Evolutionary conservation across 306 rosid genomes (phyloP).

Genomic region (Dryas alaskensis): DNA sequence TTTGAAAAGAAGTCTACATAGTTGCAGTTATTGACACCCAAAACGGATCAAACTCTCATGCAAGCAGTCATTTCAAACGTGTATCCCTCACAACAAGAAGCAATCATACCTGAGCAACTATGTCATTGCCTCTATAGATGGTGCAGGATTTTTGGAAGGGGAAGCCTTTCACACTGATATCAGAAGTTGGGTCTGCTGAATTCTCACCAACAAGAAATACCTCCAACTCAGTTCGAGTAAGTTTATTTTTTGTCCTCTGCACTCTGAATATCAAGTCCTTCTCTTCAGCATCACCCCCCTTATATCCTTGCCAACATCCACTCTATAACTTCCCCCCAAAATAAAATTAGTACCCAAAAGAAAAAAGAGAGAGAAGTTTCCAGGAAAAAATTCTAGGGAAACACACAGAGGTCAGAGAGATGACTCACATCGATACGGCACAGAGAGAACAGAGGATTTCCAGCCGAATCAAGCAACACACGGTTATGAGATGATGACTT

Average conservation of each 20-base stretch:
- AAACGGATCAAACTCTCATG: not conserved
- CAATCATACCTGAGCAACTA: constrained; percentile 76
- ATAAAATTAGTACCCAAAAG: not conserved
- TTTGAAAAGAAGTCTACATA: not conserved
- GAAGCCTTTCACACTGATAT: constrained; percentile 60
- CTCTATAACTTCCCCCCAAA: constrained; percentile 38
- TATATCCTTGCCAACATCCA: constrained; percentile 74
- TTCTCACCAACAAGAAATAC: constrained; percentile 44
- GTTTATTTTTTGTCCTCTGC: constrained; percentile 46
- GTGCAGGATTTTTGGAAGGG: constrained; percentile 69
- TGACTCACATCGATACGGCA: constrained; percentile 40
- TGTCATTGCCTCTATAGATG: constrained; percentile 46
- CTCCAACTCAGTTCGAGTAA: constrained; percentile 56
- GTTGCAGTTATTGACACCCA: not conserved
- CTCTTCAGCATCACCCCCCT: constrained; percentile 38
- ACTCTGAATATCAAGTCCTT: constrained; percentile 50
- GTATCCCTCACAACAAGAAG: not conserved
- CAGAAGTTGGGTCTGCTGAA: constrained; percentile 29
- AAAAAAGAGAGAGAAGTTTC: not conserved
- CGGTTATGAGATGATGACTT: constrained; percentile 36
- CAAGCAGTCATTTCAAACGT: not conserved
- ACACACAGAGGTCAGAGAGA: not conserved
- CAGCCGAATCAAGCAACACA: constrained; percentile 48
- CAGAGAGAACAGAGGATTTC: constrained; percentile 54
- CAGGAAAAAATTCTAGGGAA: not conserved